Evolutionary conservation across 2,329 filamentous ascomycete genomes (phyloP).

Genomic region (Cercospora zeina): DNA sequence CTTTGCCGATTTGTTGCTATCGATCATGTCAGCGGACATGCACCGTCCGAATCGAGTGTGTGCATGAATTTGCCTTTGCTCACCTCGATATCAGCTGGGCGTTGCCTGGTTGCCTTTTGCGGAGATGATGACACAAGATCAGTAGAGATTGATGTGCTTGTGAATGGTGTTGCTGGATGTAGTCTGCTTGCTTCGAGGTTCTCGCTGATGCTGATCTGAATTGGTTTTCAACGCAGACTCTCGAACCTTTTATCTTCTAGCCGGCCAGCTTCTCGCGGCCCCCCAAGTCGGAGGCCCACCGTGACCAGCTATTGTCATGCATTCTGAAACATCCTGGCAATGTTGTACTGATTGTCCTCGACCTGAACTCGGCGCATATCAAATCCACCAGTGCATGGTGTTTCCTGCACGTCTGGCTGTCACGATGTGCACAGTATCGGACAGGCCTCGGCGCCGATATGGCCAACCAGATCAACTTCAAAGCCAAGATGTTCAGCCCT

Average conservation of each 20-base stretch:
- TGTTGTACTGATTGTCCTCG: conserved; percentile 29
- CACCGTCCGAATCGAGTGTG: neutral
- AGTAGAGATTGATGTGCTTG: neutral
- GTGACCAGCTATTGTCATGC: conserved; percentile 16
- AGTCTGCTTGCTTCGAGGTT: neutral
- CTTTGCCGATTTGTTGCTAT: neutral
- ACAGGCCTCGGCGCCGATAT: neutral
- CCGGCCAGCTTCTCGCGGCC: neutral
- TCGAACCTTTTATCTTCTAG: conserved; percentile 5
- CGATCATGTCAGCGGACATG: neutral
- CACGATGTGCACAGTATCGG: conserved; percentile 1
- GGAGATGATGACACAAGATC: neutral
- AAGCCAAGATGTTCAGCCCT: conserved; percentile 12
- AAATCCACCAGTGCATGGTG: conserved; percentile 13
- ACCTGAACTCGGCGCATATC: conserved; percentile 14
- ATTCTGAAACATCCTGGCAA: conserved; percentile 19
- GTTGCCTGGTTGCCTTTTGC: neutral
- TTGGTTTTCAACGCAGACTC: neutral
- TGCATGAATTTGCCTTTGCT: neutral
- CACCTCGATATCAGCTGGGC: neutral
- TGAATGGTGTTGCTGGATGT: neutral
- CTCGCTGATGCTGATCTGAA: neutral
- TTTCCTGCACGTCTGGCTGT: neutral
- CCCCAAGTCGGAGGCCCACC: neutral
- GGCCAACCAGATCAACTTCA: neutral